Conservation (phyloP, 495 filamentous ascomycete genomes). For the Penicillium macrosclerotiorum region DNA sequence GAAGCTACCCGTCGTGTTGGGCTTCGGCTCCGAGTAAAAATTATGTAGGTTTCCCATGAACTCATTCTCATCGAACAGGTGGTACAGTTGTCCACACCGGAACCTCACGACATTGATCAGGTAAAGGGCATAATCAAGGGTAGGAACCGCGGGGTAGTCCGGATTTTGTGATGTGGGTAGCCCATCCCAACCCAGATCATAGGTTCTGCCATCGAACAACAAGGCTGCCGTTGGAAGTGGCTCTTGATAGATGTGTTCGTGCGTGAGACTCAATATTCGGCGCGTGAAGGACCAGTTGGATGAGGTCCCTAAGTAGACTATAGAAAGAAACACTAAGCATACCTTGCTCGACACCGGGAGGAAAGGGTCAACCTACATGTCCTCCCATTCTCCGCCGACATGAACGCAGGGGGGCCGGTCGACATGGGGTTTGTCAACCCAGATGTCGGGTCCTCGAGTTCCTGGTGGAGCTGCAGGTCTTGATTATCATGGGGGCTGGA, state of each 20-base stretch:
- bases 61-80: slow-evolving; percentile 41
- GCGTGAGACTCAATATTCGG: slow-evolving; percentile 37
- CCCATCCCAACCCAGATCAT: slow-evolving; percentile 45
- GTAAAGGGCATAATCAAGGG: slow-evolving; percentile 40
- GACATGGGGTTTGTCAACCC: slow-evolving; percentile 39
- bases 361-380: slow-evolving; percentile 23
- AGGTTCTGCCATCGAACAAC: slow-evolving; percentile 38
- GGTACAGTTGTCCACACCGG: slow-evolving; percentile 42
- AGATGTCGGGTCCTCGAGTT: slow-evolving; percentile 22
- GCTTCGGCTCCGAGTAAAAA: slow-evolving; percentile 32
- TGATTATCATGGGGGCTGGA: slow-evolving; percentile 8
- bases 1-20: slow-evolving; percentile 20
- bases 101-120: slow-evolving; percentile 46
- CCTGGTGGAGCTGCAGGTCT: slow-evolving; percentile 7
- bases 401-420: slow-evolving; percentile 34
- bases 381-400: slow-evolving; percentile 29
- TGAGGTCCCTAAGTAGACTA: slow-evolving; percentile 45
- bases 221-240: slow-evolving; percentile 33
- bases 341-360: neutral
- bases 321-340: neutral
- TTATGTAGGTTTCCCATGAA: slow-evolving; percentile 39
- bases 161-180: slow-evolving; percentile 18
- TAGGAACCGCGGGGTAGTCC: slow-evolving; percentile 32
- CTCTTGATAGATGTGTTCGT: slow-evolving; percentile 35
- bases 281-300: slow-evolving; percentile 49